Evolutionary conservation across 169 alveolate genomes (phyloP), one percentile per base, ranked within the genome.

Genomic region (Plasmodium sp.): DNA sequence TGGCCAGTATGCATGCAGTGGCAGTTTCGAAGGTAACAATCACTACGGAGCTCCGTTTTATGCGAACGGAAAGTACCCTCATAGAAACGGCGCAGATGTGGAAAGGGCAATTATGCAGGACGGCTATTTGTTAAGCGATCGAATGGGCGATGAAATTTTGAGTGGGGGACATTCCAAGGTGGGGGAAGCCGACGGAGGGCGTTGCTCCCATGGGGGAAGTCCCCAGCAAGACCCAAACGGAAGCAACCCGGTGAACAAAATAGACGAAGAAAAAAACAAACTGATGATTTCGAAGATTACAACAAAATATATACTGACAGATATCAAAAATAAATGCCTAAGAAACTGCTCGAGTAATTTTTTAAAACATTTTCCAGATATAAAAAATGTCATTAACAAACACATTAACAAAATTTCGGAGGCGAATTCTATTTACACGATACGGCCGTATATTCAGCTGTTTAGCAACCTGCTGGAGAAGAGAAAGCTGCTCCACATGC

Each of bases 401-500:
- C 92, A 84, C 51, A 62, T 84, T 14, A 51, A 41, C 6, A 84
- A 71, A 71, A 72, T 84, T 34, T 39, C 83, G 2, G 84, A 72
- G 41, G 92, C 92, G 16, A 84, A 84, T 84, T 84, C 83, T 14
- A 54, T 54, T 0, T 7, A 71, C 54, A 36, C 83, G 2, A 84
- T 84, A 16, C 71, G 75, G 71, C 92, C 92, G 0, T 84, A 84
- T 39, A 84, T 84, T 48, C 92, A 67, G 39, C 33, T 84, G 36
- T 84, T 84, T 71, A 71, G 83, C 22, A 67, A 72, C 48, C 62
- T 82, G 27, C 58, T 67, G 73, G 92, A 84, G 43, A 84, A 84
- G 75, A 84, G 72, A 71, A 84, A 84, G 75, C 75, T 84, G 75
- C 75, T 84, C 10, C 92, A 84, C 75, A 84, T 72, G 92, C 77